These are phyloP conservation scores for Coemansia sp. DNA, from an alignment of 192 early-diverging fungal genomes.

Conservation along the genomic window DNA sequence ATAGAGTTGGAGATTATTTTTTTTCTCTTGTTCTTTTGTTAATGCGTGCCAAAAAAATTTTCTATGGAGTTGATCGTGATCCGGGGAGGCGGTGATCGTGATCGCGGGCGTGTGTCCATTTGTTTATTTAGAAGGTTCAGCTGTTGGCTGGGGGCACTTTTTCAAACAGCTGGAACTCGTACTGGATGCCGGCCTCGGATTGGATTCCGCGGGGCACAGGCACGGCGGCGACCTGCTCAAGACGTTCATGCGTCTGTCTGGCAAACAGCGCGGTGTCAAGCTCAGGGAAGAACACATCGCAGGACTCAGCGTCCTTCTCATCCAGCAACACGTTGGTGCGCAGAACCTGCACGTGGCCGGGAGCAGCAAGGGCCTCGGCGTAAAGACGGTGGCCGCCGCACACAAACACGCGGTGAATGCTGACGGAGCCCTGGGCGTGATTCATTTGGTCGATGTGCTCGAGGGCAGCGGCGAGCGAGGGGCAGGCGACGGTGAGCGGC, in stretches of 20 bases:
- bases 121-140: neutral
- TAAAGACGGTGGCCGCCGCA: slow-evolving; percentile 83
- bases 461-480: slow-evolving; percentile 39
- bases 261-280: slow-evolving; percentile 45
- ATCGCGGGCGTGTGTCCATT: neutral
- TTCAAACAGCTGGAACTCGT: slow-evolving; percentile 60
- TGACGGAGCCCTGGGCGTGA: neutral
- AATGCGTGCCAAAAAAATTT: slow-evolving; percentile 1
- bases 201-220: slow-evolving; percentile 46
- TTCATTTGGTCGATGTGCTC: slow-evolving; percentile 46
- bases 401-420: slow-evolving; percentile 61
- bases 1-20: neutral
- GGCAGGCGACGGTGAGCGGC: slow-evolving; percentile 15
- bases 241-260: slow-evolving; percentile 49
- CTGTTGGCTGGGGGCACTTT: too few species aligned
- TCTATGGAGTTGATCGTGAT: neutral
- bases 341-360: slow-evolving; percentile 55
- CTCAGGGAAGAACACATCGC: slow-evolving; percentile 78
- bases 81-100: neutral
- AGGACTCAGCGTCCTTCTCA: slow-evolving; percentile 54
- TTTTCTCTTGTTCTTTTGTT: too few species aligned
- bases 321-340: slow-evolving; percentile 61
- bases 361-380: slow-evolving; percentile 59
- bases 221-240: slow-evolving; percentile 47
- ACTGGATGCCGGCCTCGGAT: slow-evolving; percentile 57